These are phyloP conservation scores for Anthracocystis setariae DNA, from an alignment of 1,284 basidiomycete species.

Conservation along the genomic window DNA sequence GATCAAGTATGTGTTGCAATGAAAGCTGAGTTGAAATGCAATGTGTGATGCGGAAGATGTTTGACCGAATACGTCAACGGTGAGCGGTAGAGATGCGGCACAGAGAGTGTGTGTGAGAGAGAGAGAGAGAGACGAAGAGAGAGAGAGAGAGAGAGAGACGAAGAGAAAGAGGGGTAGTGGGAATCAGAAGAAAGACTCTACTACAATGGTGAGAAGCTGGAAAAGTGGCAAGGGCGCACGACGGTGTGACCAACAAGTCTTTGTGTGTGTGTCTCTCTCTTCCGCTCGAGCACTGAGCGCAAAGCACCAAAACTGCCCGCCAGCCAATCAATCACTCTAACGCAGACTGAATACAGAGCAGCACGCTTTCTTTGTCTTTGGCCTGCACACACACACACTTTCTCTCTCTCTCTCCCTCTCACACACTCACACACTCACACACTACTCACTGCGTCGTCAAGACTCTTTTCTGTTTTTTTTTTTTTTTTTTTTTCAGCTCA, in stretches of 20 bases:
- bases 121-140: too few relatives aligned
- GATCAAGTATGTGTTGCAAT: not conserved
- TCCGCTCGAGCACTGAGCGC: not conserved
- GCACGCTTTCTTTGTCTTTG: not conserved
- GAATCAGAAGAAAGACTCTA: conserved; percentile 1
- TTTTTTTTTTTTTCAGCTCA: conserved; percentile 1
- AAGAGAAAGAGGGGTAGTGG: not conserved
- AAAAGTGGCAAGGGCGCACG: conserved; percentile 7
- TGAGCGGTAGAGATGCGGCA: not conserved
- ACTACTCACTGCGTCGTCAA: not conserved
- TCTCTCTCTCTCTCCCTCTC: too few relatives aligned
- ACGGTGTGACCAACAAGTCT: conserved; percentile 1
- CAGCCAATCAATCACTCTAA: conserved; percentile 7
- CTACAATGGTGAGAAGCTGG: not conserved
- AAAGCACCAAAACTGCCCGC: not conserved
- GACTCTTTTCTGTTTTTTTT: not conserved
- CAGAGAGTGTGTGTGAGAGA: too few relatives aligned
- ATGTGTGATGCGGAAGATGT: conserved; percentile 1
- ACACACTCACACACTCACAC: too few relatives aligned
- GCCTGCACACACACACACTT: not conserved
- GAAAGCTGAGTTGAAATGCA: not conserved
- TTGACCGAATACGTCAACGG: conserved; percentile 6
- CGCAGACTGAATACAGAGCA: not conserved
- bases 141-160: conserved; percentile 5
- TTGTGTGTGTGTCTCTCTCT: not conserved